Conservation (phyloP, 2,329 filamentous ascomycete genomes). For the Ascomycota sp. region DNA sequence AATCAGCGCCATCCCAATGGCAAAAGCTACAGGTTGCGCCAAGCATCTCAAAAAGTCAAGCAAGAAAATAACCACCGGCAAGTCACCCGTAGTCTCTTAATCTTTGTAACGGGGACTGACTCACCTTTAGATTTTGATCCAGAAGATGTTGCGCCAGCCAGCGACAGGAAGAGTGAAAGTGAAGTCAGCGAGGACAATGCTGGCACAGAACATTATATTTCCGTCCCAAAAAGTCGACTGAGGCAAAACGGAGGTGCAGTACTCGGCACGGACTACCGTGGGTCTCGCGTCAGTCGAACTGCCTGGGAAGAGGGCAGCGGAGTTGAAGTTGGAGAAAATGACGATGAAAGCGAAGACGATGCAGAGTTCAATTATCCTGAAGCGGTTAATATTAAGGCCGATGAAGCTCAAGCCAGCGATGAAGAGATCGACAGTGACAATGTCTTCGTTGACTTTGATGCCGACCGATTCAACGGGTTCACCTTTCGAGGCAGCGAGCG, state of each 20-base stretch:
- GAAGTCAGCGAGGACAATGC: slow-evolving; percentile 28
- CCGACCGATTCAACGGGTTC: slow-evolving; percentile 61
- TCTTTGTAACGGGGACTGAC: neutral
- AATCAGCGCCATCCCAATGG: no score
- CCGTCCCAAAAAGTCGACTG: slow-evolving; percentile 68
- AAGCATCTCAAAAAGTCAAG: slow-evolving; percentile 42
- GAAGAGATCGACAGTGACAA: slow-evolving; percentile 44
- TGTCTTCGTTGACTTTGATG: slow-evolving; percentile 69
- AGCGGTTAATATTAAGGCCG: slow-evolving; percentile 29
- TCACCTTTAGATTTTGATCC: slow-evolving; percentile 53
- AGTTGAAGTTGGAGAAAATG: slow-evolving; percentile 27
- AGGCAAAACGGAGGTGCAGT: slow-evolving; percentile 48
- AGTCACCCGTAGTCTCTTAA: neutral
- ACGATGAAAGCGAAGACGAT: slow-evolving; percentile 20
- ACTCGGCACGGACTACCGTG: slow-evolving; percentile 64
- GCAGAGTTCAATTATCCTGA: slow-evolving; percentile 38
- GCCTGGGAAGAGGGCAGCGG: slow-evolving; percentile 39
- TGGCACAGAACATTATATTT: slow-evolving; percentile 72
- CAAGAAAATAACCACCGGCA: slow-evolving; percentile 42
- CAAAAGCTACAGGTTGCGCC: slow-evolving; percentile 29
- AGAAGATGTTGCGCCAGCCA: slow-evolving; percentile 42
- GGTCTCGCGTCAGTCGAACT: slow-evolving; percentile 52
- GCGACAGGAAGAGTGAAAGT: slow-evolving; percentile 30
- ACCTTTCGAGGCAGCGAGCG: slow-evolving; percentile 40
- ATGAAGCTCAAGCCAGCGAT: slow-evolving; percentile 26